Percentiles rank a stretch among this genome's conserved stretches.
These are phyloP conservation scores for Daldinia concentrica DNA, from an alignment of 495 filamentous ascomycete genomes.

Conservation along the genomic window DNA sequence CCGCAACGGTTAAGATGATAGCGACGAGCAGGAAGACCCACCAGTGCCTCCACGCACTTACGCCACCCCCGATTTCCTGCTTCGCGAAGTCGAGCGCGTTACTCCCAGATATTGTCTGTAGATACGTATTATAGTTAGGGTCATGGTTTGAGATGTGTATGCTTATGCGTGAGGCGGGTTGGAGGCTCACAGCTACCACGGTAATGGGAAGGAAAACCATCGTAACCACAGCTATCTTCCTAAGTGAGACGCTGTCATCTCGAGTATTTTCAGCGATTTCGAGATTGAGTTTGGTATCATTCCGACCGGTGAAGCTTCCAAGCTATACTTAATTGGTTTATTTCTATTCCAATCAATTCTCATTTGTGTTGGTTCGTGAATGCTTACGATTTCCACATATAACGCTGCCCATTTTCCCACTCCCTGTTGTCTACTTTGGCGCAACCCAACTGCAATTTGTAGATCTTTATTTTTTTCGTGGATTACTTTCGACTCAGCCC, in stretches of 20 bases:
- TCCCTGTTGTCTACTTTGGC: not conserved
- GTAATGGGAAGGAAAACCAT: conserved; percentile 15
- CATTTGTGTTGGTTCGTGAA: not conserved
- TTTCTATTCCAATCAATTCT: not conserved
- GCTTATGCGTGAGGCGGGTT: not conserved
- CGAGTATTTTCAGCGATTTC: not conserved
- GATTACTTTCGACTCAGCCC: not conserved
- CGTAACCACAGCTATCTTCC: conserved; percentile 4
- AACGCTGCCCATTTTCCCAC: not conserved
- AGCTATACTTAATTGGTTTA: conserved; percentile 7
- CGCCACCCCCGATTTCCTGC: not conserved
- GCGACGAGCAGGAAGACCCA: conserved; percentile 14
- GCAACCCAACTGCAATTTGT: not conserved
- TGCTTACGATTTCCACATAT: conserved; percentile 16
- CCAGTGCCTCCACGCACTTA: conserved; percentile 20
- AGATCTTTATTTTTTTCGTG: not conserved
- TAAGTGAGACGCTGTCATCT: conserved; percentile 17
- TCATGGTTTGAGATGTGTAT: not conserved
- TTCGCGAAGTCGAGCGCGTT: conserved; percentile 14
- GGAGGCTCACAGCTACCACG: conserved; percentile 18
- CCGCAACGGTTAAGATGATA: not conserved
- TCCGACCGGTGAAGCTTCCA: not conserved
- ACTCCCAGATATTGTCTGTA: conserved; percentile 19
- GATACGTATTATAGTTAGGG: not conserved
- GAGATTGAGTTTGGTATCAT: not conserved